Evolutionary conservation across 2,329 filamentous ascomycete species (phyloP).

Genomic region (Aspergillus cejpii): DNA sequence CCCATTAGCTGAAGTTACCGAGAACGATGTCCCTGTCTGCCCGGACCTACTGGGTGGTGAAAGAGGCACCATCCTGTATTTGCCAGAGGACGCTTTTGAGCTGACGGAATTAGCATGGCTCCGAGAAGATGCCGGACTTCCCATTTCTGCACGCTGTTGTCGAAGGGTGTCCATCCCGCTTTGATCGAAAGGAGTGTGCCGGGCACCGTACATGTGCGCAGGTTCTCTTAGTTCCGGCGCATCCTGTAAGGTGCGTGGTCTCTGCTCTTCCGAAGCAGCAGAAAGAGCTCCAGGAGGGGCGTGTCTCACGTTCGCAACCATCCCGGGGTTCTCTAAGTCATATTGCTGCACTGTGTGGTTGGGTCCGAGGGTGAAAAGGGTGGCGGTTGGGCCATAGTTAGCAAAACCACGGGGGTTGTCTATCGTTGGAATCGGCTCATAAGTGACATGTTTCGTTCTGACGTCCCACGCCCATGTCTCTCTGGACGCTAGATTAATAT

Average conservation of each 20-base stretch:
- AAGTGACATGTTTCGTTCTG: constrained; percentile 92
- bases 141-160: constrained; percentile 56
- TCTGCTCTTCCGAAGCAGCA: constrained; percentile 66
- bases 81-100: constrained; percentile 50
- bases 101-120: constrained; percentile 57
- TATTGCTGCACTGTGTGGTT: constrained; percentile 93
- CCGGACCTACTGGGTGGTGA: constrained; percentile 40
- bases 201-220: constrained; percentile 63
- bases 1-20: constrained; percentile 33
- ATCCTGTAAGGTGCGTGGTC: constrained; percentile 29
- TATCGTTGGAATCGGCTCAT: constrained; percentile 77
- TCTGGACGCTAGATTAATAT: constrained; percentile 40
- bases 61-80: constrained; percentile 34
- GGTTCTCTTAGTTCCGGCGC: constrained; percentile 63
- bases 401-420: constrained; percentile 75
- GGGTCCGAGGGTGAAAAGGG: constrained; percentile 80
- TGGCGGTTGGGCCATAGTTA: constrained; percentile 84
- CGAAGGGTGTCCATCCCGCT: constrained; percentile 57
- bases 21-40: constrained; percentile 43
- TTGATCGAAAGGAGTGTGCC: constrained; percentile 66
- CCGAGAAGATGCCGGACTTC: constrained; percentile 59
- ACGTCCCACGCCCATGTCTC: constrained; percentile 96
- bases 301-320: constrained; percentile 85
- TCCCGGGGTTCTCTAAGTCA: constrained; percentile 75
- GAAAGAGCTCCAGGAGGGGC: constrained; percentile 70